Percentiles rank a stretch among this genome's conserved stretches.
Evolutionary conservation across 306 rosid species (phyloP).

Genomic region (Notholithocarpus densiflorus): DNA sequence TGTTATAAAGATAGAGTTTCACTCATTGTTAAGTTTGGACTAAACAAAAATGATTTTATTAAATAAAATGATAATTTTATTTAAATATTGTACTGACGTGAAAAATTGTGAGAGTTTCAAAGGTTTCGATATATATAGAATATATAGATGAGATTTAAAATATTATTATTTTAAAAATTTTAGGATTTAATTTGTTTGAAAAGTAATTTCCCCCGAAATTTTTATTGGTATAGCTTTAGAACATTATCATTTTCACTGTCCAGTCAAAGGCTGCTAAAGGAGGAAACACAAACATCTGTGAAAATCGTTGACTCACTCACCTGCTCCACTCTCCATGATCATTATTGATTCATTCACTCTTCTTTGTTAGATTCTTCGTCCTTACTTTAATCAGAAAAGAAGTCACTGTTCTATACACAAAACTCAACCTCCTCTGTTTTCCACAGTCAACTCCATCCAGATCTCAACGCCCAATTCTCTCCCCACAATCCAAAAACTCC

Average conservation of each 20-base stretch:
- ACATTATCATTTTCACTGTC: background rate
- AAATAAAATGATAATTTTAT: too few species aligned
- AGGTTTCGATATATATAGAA: too few species aligned
- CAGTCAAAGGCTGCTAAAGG: background rate
- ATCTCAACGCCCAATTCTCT: background rate
- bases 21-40: fast-evolving
- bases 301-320: background rate
- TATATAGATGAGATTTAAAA: too few species aligned
- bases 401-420: background rate
- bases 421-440: background rate
- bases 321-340: background rate
- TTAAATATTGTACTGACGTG: too few species aligned
- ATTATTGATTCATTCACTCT: background rate
- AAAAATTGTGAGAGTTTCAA: too few species aligned
- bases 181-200: too few species aligned
- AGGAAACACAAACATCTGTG: background rate
- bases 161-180: too few species aligned
- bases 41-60: too few species aligned
- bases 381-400: background rate
- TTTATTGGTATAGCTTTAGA: too few species aligned
- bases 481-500: slow-evolving; percentile 4
- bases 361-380: background rate
- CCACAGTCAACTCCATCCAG: slow-evolving; percentile 43
- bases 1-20: too few species aligned
- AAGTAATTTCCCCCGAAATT: too few species aligned